Evolutionary conservation across 1,284 basidiomycete species (phyloP).

Genomic region (Rhodotorula sp.): DNA sequence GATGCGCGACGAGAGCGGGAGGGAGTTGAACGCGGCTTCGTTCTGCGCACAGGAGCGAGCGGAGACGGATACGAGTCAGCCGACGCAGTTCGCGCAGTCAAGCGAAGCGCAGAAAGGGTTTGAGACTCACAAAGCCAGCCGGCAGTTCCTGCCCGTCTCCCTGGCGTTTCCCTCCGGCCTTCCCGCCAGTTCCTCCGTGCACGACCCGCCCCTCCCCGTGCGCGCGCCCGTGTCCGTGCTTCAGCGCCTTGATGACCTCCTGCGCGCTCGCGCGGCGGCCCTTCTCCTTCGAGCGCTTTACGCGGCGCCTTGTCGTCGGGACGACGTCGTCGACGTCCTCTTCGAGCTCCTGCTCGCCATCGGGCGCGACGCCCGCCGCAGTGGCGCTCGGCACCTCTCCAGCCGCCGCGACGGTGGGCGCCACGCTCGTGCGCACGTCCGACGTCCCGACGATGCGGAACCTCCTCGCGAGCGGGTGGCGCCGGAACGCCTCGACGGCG

Average conservation of each 20-base stretch:
- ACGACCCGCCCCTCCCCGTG: neutral
- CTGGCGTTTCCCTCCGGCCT: too few species aligned
- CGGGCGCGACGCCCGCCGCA: neutral
- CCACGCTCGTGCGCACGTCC: neutral
- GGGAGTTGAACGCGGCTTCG: constrained; percentile 42
- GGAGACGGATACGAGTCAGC: neutral
- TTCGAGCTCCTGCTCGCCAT: too few species aligned
- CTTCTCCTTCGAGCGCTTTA: too few species aligned
- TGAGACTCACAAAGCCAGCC: neutral
- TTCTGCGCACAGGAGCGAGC: constrained; percentile 12
- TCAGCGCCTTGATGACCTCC: too few species aligned
- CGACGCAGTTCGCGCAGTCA: rapidly evolving
- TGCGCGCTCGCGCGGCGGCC: too few species aligned
- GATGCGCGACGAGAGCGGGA: constrained; percentile 29
- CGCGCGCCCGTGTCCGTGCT: too few species aligned
- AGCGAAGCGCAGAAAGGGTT: neutral
- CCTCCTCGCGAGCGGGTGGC: constrained; percentile 8
- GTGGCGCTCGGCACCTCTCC: neutral
- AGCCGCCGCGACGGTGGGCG: neutral
- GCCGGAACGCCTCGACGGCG: constrained; percentile 26
- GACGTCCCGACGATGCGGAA: constrained; percentile 30
- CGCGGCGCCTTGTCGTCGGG: too few species aligned
- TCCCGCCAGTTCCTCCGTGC: too few species aligned
- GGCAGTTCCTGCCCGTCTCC: neutral
- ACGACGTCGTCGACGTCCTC: too few species aligned